Conservation (phyloP, 2,329 filamentous ascomycete genomes). For the Tympanopsis confertula region DNA sequence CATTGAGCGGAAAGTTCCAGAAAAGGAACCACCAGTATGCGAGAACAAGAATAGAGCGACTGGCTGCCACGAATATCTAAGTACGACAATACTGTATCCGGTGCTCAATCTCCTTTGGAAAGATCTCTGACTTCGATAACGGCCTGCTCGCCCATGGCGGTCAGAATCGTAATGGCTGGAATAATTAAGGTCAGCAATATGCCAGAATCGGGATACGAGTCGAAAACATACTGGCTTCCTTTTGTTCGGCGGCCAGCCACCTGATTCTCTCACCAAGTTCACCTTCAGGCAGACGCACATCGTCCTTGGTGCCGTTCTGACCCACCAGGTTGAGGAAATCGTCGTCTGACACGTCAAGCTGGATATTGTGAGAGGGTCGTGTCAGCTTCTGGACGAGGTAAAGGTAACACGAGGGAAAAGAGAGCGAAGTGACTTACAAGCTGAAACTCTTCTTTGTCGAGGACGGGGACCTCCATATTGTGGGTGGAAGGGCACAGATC, state of each 20-base stretch:
- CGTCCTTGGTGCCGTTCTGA: conserved; percentile 83
- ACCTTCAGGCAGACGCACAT: conserved; percentile 84
- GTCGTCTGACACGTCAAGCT: conserved; percentile 90
- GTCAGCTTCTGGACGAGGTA: background rate
- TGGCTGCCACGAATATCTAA: too few relatives aligned
- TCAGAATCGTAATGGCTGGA: conserved; percentile 79
- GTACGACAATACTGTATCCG: too few relatives aligned
- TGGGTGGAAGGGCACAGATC: conserved; percentile 96
- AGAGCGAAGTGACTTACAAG: conserved; percentile 53
- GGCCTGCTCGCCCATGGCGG: conserved; percentile 90
- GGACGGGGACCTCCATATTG: conserved; percentile 96
- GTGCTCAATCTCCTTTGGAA: too few relatives aligned
- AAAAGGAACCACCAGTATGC: too few relatives aligned
- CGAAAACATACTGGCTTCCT: conserved; percentile 73
- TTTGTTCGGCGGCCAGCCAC: conserved; percentile 72
- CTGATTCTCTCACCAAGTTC: conserved; percentile 81
- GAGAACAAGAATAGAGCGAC: too few relatives aligned
- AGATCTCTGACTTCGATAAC: conserved; percentile 93
- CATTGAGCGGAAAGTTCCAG: too few relatives aligned
- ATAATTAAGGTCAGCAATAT: conserved; percentile 1
- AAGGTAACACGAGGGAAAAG: conserved; percentile 1
- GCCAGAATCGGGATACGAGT: conserved; percentile 1
- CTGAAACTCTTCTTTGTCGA: conserved; percentile 81
- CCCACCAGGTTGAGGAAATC: conserved; percentile 89
- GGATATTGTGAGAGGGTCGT: conserved; percentile 5